These are phyloP conservation scores for Collariella sp. DNA, from an alignment of 495 filamentous ascomycete genomes.

Conservation along the genomic window DNA sequence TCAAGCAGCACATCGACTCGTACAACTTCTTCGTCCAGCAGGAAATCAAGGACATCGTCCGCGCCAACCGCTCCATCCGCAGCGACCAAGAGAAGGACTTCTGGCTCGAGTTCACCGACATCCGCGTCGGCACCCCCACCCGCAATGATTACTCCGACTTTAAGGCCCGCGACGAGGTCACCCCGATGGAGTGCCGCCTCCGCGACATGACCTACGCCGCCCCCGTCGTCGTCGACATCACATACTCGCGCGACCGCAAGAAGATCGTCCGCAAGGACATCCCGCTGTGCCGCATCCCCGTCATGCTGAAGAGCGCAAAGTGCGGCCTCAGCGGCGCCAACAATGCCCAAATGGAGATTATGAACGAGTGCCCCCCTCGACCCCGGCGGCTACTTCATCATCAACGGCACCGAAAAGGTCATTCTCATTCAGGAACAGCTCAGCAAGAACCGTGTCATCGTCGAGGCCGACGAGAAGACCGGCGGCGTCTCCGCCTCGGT, in stretches of 20 bases:
- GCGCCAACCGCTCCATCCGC: constrained; percentile 71
- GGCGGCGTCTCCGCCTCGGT: constrained; percentile 91
- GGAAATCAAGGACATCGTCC: constrained; percentile 91
- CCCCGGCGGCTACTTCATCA: constrained; percentile 93
- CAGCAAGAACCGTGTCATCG: constrained; percentile 97
- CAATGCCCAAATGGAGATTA: constrained; percentile 71
- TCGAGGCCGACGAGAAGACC: constrained; percentile 84
- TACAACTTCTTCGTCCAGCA: constrained; percentile 96
- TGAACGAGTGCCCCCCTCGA: constrained; percentile 94
- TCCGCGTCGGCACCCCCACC: constrained; percentile 70
- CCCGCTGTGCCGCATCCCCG: constrained; percentile 78
- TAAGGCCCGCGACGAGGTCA: constrained; percentile 54
- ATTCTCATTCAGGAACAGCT: constrained; percentile 97
- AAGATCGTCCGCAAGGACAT: constrained; percentile 61
- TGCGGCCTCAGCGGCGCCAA: constrained; percentile 74
- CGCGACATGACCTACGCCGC: constrained; percentile 95
- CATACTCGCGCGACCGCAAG: constrained; percentile 68
- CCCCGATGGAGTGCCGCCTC: constrained; percentile 89
- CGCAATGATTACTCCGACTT: constrained; percentile 61
- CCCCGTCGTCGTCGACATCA: constrained; percentile 80
- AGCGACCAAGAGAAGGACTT: constrained; percentile 86
- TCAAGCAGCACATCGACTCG: constrained; percentile 78
- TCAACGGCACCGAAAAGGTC: constrained; percentile 84
- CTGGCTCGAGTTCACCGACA: constrained; percentile 81
- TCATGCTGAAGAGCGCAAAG: constrained; percentile 94